Conservation (phyloP, 2,329 filamentous ascomycete species). For the Fusarium concolor region DNA sequence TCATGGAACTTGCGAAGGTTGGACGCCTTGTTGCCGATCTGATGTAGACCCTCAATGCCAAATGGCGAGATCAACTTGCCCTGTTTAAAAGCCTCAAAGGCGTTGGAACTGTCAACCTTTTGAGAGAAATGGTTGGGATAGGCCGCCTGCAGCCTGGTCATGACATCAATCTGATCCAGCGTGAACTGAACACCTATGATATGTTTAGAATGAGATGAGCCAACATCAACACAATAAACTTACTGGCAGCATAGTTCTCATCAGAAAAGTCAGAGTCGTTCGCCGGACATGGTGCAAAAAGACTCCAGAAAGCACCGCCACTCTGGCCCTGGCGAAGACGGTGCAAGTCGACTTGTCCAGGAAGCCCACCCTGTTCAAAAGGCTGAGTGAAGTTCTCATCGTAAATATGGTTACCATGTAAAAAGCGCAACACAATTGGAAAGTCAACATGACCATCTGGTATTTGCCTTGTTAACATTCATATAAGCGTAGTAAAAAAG, state of each 20-base stretch:
- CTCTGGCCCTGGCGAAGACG: conserved; percentile 77
- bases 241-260: conserved; percentile 75
- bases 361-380: conserved; percentile 77
- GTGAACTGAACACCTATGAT: conserved; percentile 72
- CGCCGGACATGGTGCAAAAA: conserved; percentile 80
- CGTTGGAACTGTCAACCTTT: conserved; percentile 68
- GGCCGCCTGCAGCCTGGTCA: conserved; percentile 69
- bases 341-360: conserved; percentile 81
- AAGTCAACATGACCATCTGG: conserved; percentile 92
- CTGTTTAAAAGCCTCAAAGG: conserved; percentile 68
- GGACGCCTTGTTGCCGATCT: conserved; percentile 86
- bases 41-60: conserved; percentile 89
- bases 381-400: conserved; percentile 75
- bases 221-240: conserved; percentile 39
- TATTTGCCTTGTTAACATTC: neutral
- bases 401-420: conserved; percentile 84
- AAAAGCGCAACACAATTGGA: conserved; percentile 74
- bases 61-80: conserved; percentile 80
- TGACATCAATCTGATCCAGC: conserved; percentile 79
- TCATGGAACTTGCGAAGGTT: conserved; percentile 80
- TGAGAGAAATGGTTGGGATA: conserved; percentile 79
- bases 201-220: neutral
- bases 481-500: neutral
- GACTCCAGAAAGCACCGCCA: conserved; percentile 94
- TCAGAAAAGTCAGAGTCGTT: conserved; percentile 80